These are phyloP conservation scores for Arthroderma uncinatum DNA, from an alignment of 2,329 filamentous ascomycete species.

Conservation along the genomic window DNA sequence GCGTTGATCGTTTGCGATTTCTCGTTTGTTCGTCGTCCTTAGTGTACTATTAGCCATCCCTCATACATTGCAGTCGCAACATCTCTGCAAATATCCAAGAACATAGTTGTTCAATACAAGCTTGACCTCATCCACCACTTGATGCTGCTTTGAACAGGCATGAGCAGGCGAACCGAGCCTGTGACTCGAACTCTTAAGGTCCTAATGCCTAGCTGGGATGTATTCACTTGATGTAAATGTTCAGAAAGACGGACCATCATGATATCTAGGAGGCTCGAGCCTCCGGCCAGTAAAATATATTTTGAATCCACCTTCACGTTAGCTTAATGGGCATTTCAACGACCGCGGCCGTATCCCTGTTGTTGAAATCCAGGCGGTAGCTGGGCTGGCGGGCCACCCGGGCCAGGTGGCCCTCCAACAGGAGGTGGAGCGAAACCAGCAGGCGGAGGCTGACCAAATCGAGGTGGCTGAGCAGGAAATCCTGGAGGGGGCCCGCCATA, in stretches of 20 bases:
- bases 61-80: neutral
- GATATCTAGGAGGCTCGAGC: neutral
- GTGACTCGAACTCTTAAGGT: neutral
- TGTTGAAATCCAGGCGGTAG: constrained; percentile 36
- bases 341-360: constrained; percentile 28
- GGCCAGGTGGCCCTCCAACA: constrained; percentile 16
- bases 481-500: constrained; percentile 51
- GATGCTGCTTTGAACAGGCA: neutral
- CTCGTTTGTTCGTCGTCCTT: neutral
- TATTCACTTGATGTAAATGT: neutral
- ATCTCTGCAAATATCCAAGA: neutral
- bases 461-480: constrained; percentile 28
- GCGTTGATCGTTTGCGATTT: neutral
- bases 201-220: neutral
- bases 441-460: constrained; percentile 35
- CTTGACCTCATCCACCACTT: neutral
- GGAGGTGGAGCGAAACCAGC: constrained; percentile 37
- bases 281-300: neutral
- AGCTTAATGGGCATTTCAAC: constrained; percentile 20
- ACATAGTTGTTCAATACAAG: neutral
- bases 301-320: neutral
- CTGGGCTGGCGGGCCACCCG: constrained; percentile 22
- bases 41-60: neutral
- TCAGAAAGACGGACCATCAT: neutral
- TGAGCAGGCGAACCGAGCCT: neutral